Base-by-base conservation (phyloP, 2,329 filamentous ascomycete genomes). In the Chaetomiaceae sp. region DNA sequence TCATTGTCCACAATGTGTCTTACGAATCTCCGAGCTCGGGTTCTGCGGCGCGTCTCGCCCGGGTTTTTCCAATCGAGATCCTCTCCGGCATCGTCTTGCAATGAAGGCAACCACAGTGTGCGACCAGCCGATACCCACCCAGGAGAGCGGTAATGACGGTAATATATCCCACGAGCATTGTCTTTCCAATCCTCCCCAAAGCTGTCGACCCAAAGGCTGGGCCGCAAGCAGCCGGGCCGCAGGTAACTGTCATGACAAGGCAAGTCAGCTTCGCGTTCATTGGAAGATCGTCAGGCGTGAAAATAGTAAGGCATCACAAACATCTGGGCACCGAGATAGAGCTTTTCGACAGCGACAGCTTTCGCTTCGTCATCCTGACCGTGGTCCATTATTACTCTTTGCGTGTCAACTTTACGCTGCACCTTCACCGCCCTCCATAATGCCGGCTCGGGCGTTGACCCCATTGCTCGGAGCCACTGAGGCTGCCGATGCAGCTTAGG, bases 171-270 rank as follows among this genome's bases (percentile, higher is more conserved):
- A 10, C 39, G 39, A 12, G 39, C 39, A 12, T 48, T 24, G 10
- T 39, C 15, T 39, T 24, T 39, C 37, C 24, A 39, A 39, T 39
- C 37, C 37, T 22, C 24, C 24, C 37, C 37, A 39, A 39, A 39
- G n/a, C 37, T 8, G 26, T 39, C 12, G 37, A 39, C 37, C 22
- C 3, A 30, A 14, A 24, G 14, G 37, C 24, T 27, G 10, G 37
- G 37, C 37, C 12, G 12, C 37, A 39, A 18, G 22, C 5, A 15
- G 14, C 37, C 37, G 24, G 37, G 37, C n/a, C 15, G 12, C 24
- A 39, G 37, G 15, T 39, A 39, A 4, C 37, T 39, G 37, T 39
- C 14, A 17, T 39, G 24, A 17, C 37, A 39, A 39, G 22, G n/a
- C 37, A 18, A 39, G 37, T 39, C 22, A 39, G 37, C 22, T 39